phyloP scores from a whole-genome alignment of 2,329 filamentous ascomycete species.

The Lachnellula hyalina region DNA sequence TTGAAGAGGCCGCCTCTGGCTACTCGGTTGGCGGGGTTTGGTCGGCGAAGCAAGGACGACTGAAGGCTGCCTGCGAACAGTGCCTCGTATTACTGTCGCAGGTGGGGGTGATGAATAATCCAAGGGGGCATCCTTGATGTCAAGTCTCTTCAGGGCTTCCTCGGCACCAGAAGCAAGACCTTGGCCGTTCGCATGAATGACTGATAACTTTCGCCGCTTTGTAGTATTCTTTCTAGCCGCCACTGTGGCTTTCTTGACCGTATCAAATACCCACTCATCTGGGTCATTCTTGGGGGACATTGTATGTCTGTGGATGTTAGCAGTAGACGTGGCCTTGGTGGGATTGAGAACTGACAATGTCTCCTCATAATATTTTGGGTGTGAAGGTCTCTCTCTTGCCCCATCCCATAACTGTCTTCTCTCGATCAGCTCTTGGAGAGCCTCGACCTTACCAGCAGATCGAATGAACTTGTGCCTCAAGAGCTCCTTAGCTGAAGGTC shows the following conservation, averaged over 20 bases:
- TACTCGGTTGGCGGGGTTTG: conserved; percentile 26
- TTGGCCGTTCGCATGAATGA: conserved; percentile 43
- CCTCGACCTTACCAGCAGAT: conserved; percentile 80
- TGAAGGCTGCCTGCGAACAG: conserved; percentile 40
- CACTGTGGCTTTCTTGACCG: conserved; percentile 67
- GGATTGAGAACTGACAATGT: conserved; percentile 53
- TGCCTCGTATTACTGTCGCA: conserved; percentile 56
- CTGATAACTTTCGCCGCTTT: conserved; percentile 51
- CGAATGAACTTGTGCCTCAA: conserved; percentile 85
- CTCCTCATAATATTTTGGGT: conserved; percentile 87
- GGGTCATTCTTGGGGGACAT: conserved; percentile 62
- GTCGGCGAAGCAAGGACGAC: conserved; percentile 27
- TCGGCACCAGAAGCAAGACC: conserved; percentile 37
- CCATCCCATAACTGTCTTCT: conserved; percentile 79
- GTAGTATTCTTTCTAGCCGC: conserved; percentile 48
- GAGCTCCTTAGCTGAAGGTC: conserved; percentile 81
- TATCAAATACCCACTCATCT: conserved; percentile 95
- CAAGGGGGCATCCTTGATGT: conserved; percentile 55
- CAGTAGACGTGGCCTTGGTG: not conserved
- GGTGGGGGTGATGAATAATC: conserved; percentile 49
- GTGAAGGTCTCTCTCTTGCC: conserved; percentile 60
- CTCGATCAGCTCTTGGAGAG: conserved; percentile 79
- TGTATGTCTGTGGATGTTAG: conserved; percentile 46
- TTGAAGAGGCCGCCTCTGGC: conserved; percentile 68
- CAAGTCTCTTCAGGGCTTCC: conserved; percentile 54